phyloP scores from a whole-genome alignment of 805 yeast genomes.

The Tanozyma kutaoensis region DNA sequence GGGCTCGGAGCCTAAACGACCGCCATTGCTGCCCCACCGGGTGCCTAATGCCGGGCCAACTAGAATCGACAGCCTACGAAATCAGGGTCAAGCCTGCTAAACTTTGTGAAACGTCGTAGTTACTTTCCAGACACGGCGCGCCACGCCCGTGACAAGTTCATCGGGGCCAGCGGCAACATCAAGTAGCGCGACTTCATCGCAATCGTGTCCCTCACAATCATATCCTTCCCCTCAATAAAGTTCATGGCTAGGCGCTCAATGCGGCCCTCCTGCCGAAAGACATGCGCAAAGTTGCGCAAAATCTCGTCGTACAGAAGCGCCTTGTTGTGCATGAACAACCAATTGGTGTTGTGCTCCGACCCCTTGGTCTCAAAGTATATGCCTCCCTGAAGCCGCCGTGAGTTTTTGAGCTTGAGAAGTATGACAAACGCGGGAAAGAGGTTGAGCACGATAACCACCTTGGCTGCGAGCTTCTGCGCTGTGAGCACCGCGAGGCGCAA shows the following conservation, averaged over 20 bases:
- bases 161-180: slow-evolving; percentile 6
- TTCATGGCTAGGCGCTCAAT: slow-evolving; percentile 4
- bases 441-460: slow-evolving; percentile 51
- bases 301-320: slow-evolving; percentile 24
- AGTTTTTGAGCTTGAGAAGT: slow-evolving; percentile 67
- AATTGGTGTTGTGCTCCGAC: slow-evolving; percentile 7
- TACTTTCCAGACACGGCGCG: too few species aligned
- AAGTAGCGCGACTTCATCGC: slow-evolving; percentile 6
- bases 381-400: slow-evolving; percentile 48
- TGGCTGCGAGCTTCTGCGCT: slow-evolving; percentile 39
- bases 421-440: slow-evolving; percentile 82
- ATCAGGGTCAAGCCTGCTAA: too few species aligned
- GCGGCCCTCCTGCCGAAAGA: slow-evolving; percentile 8
- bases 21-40: too few species aligned
- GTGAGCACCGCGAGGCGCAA: slow-evolving; percentile 39
- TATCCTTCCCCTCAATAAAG: slow-evolving; percentile 5
- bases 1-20: too few species aligned
- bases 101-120: too few species aligned
- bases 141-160: slow-evolving; percentile 3
- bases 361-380: slow-evolving; percentile 17
- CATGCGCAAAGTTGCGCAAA: slow-evolving; percentile 17
- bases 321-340: slow-evolving; percentile 19
- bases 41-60: too few species aligned
- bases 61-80: too few species aligned
- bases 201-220: slow-evolving; percentile 4